Conservation (phyloP, 169 alveolate genomes). For the Cryptosporidium muris region DNA sequence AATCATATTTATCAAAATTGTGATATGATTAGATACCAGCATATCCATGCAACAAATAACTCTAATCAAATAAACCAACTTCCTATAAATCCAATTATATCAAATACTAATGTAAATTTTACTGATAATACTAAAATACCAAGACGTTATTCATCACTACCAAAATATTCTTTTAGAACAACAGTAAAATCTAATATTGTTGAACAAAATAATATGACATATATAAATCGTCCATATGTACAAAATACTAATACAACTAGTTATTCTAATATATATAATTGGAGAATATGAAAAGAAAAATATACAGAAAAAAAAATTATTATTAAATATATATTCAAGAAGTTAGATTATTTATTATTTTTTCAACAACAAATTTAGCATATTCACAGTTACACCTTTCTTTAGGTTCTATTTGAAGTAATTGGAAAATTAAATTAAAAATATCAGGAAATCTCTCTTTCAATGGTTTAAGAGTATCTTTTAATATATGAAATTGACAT, state of each 20-base stretch:
- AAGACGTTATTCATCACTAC: conserved; percentile 38
- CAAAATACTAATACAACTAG: too few relatives aligned
- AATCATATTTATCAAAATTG: too few relatives aligned
- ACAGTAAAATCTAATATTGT: too few relatives aligned
- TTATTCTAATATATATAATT: too few relatives aligned
- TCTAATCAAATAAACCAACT: too few relatives aligned
- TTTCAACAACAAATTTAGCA: conserved; percentile 16
- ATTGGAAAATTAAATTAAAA: conserved; percentile 37
- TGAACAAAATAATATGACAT: too few relatives aligned
- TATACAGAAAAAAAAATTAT: neutral
- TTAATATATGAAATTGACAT: conserved; percentile 17
- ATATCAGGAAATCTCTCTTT: conserved; percentile 40
- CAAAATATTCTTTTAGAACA: neutral
- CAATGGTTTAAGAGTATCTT: conserved; percentile 18
- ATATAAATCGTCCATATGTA: too few relatives aligned
- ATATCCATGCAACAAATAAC: too few relatives aligned
- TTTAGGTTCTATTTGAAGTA: conserved; percentile 53
- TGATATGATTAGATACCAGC: too few relatives aligned
- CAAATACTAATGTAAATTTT: neutral
- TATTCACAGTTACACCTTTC: conserved; percentile 56
- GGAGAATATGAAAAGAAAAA: too few relatives aligned
- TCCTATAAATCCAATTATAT: too few relatives aligned
- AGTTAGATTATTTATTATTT: neutral
- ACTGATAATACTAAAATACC: conserved; percentile 1
- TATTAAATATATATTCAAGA: neutral